phyloP scores from a whole-genome alignment of 352 stramenopile species.

The Aphanomyces euteiches region DNA sequence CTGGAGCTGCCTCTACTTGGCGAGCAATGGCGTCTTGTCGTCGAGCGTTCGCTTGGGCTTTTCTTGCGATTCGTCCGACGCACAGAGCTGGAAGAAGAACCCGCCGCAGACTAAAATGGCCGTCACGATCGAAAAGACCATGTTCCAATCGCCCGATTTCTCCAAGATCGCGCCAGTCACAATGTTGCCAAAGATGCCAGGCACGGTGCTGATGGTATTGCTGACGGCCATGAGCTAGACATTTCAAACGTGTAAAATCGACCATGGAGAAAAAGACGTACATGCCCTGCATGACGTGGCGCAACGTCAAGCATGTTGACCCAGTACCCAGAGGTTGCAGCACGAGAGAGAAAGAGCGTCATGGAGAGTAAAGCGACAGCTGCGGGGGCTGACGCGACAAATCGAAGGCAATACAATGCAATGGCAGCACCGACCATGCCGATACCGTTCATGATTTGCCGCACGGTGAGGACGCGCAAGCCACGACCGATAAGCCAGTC shows the following conservation, averaged over 20 bases:
- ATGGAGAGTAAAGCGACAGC: slow-evolving; percentile 68
- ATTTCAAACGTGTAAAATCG: neutral
- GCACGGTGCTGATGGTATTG: slow-evolving; percentile 82
- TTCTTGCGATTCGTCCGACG: slow-evolving; percentile 45
- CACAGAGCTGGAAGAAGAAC: slow-evolving; percentile 67
- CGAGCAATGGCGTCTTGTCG: neutral
- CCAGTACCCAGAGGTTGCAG: slow-evolving; percentile 77
- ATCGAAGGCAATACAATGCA: slow-evolving; percentile 70
- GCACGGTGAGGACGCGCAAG: slow-evolving; percentile 67
- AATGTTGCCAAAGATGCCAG: slow-evolving; percentile 81
- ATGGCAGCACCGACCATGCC: slow-evolving; percentile 67
- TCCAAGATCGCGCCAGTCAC: slow-evolving; percentile 77
- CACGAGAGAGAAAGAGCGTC: slow-evolving; percentile 72
- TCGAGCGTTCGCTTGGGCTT: slow-evolving; percentile 44
- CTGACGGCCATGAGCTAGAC: slow-evolving; percentile 71
- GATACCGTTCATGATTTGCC: slow-evolving; percentile 71
- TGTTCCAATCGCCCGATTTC: slow-evolving; percentile 64
- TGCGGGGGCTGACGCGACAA: slow-evolving; percentile 45
- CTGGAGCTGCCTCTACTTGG: neutral
- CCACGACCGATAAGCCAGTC: slow-evolving; percentile 63
- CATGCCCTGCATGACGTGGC: slow-evolving; percentile 68
- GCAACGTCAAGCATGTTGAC: slow-evolving; percentile 89
- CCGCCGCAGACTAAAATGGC: slow-evolving; percentile 66
- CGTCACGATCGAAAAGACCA: slow-evolving; percentile 79
- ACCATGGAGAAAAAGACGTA: too few relatives aligned